phyloP scores from a whole-genome alignment of 768 basidiomycete genomes.

The Kwoniella mangroviensis region DNA sequence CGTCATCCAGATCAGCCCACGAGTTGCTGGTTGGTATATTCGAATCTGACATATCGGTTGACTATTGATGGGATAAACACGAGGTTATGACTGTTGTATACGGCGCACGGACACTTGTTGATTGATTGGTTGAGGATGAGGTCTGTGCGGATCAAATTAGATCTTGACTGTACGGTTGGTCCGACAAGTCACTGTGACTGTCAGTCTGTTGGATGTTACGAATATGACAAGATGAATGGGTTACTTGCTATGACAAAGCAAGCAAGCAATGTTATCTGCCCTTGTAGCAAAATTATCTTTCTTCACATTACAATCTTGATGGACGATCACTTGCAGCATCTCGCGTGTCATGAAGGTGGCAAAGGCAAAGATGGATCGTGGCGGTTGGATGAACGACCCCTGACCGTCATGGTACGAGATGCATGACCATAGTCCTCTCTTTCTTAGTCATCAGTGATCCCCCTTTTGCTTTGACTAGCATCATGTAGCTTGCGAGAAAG shows the following conservation, averaged over 20 bases:
- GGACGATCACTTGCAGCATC: background rate
- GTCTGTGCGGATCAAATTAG: constrained; percentile 8
- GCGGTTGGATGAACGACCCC: background rate
- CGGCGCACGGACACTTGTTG: constrained; percentile 14
- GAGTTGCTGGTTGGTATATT: constrained; percentile 9
- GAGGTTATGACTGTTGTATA: background rate
- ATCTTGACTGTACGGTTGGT: background rate
- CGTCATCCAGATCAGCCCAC: constrained; percentile 28
- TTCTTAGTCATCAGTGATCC: background rate
- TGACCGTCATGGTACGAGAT: background rate
- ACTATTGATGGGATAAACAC: background rate
- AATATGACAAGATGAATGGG: background rate
- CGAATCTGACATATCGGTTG: constrained; percentile 6
- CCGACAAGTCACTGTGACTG: too few relatives aligned
- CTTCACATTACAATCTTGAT: background rate
- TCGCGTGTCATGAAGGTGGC: background rate
- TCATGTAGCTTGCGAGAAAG: background rate
- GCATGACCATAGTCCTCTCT: background rate
- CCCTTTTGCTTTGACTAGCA: background rate
- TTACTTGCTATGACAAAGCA: background rate
- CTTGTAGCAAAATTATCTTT: background rate
- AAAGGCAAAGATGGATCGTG: background rate
- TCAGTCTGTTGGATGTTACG: background rate
- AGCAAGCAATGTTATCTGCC: constrained; percentile 3
- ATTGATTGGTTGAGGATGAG: background rate